Evolutionary conservation across 257 asterid genomes (phyloP), one percentile per base, ranked within the genome.

Genomic region (Fraxinus anomala): DNA sequence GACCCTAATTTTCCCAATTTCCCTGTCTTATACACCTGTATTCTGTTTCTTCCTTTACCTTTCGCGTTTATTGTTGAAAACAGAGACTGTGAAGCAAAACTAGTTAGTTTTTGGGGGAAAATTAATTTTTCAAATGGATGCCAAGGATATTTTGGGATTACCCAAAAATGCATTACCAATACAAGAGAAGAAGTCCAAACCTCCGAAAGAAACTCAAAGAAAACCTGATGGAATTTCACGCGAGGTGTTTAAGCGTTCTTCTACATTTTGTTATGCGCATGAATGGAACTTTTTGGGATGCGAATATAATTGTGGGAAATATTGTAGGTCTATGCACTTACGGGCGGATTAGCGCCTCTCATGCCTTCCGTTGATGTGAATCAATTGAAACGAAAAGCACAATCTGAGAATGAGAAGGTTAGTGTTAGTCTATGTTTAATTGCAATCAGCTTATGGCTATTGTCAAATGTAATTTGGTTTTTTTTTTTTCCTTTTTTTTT

Each of bases 191-290:
- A 96, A 96, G 79, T 79, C 97, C 56, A 90, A 86, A 82, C 91
- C 98, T 78, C 97, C 92, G 19, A 96, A 92, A 85, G 99, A 96
- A 81, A 88, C 98, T 85, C 99, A 96, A 80, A 87, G 96, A 79
- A 96, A 96, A 85, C 99, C 98, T 34, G 99, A 96, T 84, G 99
- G 99, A 76, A 89, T 96, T 82, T 96, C 99, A 23, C 91, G 99
- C 68, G 99, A 93, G 94, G 98, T 92, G 77, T 37, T 6, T 42
- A 42, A 17, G 6, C 31, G 6, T 71, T 61, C 28, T 6, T 63
- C 72, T 56, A 0, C 24, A 4, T 0, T 76, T 31, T 36, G 17
- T 65, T 66, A 23, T 12, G 34, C 16, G 16, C 34, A 63, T 8
- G 68, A 11, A 63, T 8, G 33, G 68, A 23, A 10, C 51, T 69